Evolutionary conservation across 139 green algal species (phyloP), one percentile per base, ranked within the genome.

Genomic region (Micromonas commoda): DNA sequence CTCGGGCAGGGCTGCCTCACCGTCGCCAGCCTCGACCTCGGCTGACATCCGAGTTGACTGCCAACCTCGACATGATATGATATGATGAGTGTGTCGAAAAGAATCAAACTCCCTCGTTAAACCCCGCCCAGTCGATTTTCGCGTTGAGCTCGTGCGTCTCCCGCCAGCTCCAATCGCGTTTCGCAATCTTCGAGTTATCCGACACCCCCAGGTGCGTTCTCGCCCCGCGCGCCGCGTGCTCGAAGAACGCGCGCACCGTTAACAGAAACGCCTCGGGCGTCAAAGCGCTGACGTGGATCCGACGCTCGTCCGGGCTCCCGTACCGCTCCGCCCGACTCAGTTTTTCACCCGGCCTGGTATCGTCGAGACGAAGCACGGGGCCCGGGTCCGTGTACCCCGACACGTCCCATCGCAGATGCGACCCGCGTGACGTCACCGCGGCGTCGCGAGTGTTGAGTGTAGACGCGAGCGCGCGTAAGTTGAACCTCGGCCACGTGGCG

Each of bases 401-500:
- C 24, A 65, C 54, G n/a, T 65, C 54, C 54, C 54, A 65, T n/a
- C 28, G n/a, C 24, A 19, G 28, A n/a, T n/a, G n/a, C n/a, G n/a
- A n/a, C n/a, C n/a, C n/a, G n/a, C n/a, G n/a, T n/a, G n/a, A n/a
- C n/a, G n/a, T n/a, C n/a, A n/a, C n/a, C n/a, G n/a, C n/a, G n/a
- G n/a, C n/a, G 28, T 65, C 2, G 1, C 2, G n/a, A 2, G 54
- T n/a, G 2, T 65, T 65, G 2, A 65, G 54, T 31, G 54, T 65
- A 31, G n/a, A 31, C 2, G 54, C 54, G 24, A 65, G 28, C n/a
- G n/a, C 24, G 24, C 24, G n/a, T 65, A 65, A 65, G 28, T 65
- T n/a, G 54, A 65, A n/a, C 28, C 54, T 65, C 3, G 88, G 84
- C 76, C 70, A 82, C 34, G 89, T 86, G 0, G 84, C 79, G 2